Evolutionary conservation across 1,284 basidiomycete genomes (phyloP).

Genomic region (Lentinus polychrous): DNA sequence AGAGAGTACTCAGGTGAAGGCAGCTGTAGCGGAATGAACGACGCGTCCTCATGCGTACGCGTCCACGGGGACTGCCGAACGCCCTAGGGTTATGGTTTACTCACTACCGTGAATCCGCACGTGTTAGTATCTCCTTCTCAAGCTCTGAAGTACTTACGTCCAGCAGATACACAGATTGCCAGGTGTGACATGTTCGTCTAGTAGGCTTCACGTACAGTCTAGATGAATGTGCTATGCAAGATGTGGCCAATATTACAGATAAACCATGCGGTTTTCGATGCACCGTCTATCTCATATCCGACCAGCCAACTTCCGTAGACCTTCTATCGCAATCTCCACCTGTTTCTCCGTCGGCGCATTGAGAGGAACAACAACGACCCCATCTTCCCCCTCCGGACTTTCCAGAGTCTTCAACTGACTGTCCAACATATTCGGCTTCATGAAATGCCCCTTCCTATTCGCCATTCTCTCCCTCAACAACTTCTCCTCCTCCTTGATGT

Average conservation of each 20-base stretch:
- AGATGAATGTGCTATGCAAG: not conserved
- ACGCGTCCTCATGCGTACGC: constrained; percentile 27
- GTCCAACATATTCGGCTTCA: constrained; percentile 85
- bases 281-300: too few relatives aligned
- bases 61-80: constrained; percentile 17
- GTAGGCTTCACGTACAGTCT: not conserved
- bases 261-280: not conserved
- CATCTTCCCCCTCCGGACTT: constrained; percentile 63
- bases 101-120: too few relatives aligned
- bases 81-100: not conserved
- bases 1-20: constrained; percentile 3
- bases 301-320: constrained; percentile 21
- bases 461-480: constrained; percentile 67
- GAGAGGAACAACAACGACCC: constrained; percentile 62
- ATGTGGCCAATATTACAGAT: not conserved
- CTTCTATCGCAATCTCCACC: constrained; percentile 33
- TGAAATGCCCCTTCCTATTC: constrained; percentile 75
- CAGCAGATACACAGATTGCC: not conserved
- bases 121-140: too few relatives aligned
- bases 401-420: constrained; percentile 81
- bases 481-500: constrained; percentile 65
- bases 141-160: not conserved
- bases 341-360: constrained; percentile 55
- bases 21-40: constrained; percentile 11
- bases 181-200: not conserved